Evolutionary conservation across 441 rosid genomes (phyloP).

Genomic region (California macrophylla): DNA sequence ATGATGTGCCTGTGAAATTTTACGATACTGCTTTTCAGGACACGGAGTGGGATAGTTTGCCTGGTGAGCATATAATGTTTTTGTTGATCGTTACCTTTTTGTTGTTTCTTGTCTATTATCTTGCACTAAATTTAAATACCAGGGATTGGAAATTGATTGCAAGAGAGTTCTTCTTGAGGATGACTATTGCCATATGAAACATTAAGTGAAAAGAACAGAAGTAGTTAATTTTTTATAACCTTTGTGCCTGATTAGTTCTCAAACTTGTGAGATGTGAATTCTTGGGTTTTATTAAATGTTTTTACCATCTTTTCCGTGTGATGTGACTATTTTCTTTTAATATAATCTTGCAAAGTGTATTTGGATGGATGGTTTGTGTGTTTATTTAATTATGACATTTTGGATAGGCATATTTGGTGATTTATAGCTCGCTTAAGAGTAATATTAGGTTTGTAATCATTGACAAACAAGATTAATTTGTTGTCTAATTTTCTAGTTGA

Average conservation of each 20-base stretch:
- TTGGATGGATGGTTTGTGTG: not conserved
- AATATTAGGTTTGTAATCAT: not conserved
- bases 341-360: not conserved
- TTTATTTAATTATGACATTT: not conserved
- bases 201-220: not conserved
- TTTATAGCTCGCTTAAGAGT: not conserved
- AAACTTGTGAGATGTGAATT: not conserved
- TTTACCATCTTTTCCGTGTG: not conserved
- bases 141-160: not conserved
- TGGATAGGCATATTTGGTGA: not conserved
- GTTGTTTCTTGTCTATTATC: not conserved
- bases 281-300: not conserved
- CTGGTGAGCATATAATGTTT: constrained; percentile 37
- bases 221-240: not conserved
- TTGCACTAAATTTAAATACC: constrained; percentile 2
- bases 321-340: not conserved
- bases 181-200: not conserved
- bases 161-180: not conserved
- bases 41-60: constrained; percentile 66
- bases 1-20: constrained; percentile 50
- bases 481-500: not conserved
- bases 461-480: not conserved
- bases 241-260: not conserved
- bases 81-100: not conserved
- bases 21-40: constrained; percentile 52